These are phyloP conservation scores for Dendrobium nobile DNA, from an alignment of 106 monocot genomes.

Conservation along the genomic window DNA sequence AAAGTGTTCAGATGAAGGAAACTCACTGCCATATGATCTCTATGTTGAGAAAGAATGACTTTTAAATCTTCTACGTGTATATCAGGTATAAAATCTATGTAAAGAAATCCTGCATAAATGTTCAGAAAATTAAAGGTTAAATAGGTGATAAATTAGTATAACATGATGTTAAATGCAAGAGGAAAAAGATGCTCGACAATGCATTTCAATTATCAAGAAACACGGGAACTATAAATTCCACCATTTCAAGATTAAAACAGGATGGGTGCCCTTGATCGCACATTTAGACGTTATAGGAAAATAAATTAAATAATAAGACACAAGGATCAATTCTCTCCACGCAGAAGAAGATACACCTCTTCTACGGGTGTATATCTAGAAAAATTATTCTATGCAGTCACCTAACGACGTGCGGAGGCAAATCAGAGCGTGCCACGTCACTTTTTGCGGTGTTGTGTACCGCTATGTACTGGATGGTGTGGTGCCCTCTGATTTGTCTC, in stretches of 20 bases:
- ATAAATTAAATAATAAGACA: neutral
- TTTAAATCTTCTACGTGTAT: conserved; percentile 85
- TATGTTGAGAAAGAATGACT: conserved; percentile 42
- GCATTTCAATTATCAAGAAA: neutral
- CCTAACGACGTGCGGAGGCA: no score
- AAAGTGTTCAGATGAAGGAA: conserved; percentile 7
- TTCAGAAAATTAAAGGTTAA: neutral
- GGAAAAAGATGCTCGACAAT: neutral
- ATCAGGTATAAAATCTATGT: conserved; percentile 77
- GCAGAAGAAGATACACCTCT: neutral
- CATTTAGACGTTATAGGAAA: no score
- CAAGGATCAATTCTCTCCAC: no score
- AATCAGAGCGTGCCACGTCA: no score
- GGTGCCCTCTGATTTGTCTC: no score
- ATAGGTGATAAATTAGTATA: neutral
- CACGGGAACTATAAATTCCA: neutral
- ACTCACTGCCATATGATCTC: conserved; percentile 52
- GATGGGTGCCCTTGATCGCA: no score
- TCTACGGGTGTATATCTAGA: neutral
- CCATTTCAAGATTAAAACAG: no score
- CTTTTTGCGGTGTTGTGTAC: no score
- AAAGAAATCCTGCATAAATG: conserved; percentile 51
- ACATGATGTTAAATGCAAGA: neutral
- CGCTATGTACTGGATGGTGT: no score
- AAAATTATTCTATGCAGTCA: no score